Evolutionary conservation across 73 alveolate species (phyloP), one percentile per base, ranked within the genome.

Genomic region (Paramecium caudatum): DNA sequence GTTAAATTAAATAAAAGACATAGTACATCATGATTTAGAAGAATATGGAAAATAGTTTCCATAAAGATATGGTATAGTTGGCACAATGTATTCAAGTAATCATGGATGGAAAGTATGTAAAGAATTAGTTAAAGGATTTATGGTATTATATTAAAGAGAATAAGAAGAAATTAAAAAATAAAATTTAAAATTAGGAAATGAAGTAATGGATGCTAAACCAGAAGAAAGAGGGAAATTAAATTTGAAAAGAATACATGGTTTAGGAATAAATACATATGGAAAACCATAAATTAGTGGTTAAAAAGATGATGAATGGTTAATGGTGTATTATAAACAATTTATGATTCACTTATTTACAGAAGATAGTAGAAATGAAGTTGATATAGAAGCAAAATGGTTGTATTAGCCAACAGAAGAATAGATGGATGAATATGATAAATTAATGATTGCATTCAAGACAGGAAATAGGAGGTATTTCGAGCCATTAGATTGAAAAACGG

Each of bases 251-350:
- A 45, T 39, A 8, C 65, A 43, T 36, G 68, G 17, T 39, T 36
- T 19, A 45, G 68, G 88, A 21, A 43, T 13, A 32, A 49, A 49
- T 25, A 37, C 88, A 5, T 74, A 41, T 41, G 88, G 88, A 8
- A 74, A 74, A 7, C 88, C 88, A 9, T 6, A 30, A 12, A 74
- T 86, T 19, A 62, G 90, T 63, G 93, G 93, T 15, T 34, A 48
- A 63, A 86, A 86, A 43, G 93, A 86, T 43, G 93, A 86, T 25
- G 93, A 86, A 61, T 86, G 93, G 93, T 32, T 86, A 7, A 63
- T 61, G 87, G 90, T 86, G 3, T 70, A 61, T 23, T 86, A 62
- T 86, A 61, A 63, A 5, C 55, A 86, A 17, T 62, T 62, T 12
- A 23, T 62, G 84, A 78, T 86, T 17, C 93, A 86, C 33, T 39